Percentiles rank a stretch among this genome's conserved stretches.
These are phyloP conservation scores for Penicillium fuscoglaucum DNA, from an alignment of 2,329 filamentous ascomycete species.

Conservation along the genomic window DNA sequence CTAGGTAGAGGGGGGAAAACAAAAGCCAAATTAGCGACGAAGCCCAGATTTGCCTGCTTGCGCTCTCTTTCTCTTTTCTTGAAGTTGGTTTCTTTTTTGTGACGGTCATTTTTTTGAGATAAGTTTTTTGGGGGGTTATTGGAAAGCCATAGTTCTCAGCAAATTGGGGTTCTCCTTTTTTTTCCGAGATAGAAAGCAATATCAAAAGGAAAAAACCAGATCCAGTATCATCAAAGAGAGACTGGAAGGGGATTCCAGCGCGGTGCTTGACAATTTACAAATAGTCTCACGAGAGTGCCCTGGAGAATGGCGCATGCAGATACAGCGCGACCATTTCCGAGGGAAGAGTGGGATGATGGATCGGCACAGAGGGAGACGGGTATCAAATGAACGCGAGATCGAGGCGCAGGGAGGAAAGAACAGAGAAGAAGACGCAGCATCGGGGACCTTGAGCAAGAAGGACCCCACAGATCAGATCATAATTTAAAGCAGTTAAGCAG, in stretches of 20 bases:
- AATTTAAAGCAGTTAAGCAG: slow-evolving; percentile 55
- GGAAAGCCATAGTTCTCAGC: slow-evolving; percentile 10
- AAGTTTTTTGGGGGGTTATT: neutral
- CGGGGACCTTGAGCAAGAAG: slow-evolving; percentile 23
- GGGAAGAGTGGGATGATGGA: slow-evolving; percentile 20
- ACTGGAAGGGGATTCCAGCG: slow-evolving; percentile 10
- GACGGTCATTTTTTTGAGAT: slow-evolving; percentile 9
- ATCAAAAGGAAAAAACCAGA: slow-evolving; percentile 15
- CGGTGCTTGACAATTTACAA: slow-evolving; percentile 27
- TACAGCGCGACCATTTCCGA: slow-evolving; percentile 11
- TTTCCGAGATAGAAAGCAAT: slow-evolving; percentile 14
- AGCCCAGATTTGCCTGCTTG: slow-evolving; percentile 33
- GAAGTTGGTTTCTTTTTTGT: slow-evolving; percentile 19
- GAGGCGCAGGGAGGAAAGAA: slow-evolving; percentile 27
- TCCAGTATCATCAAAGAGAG: slow-evolving; percentile 18
- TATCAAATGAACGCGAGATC: slow-evolving; percentile 40
- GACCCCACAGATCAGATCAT: slow-evolving; percentile 19
- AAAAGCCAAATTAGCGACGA: slow-evolving; percentile 29
- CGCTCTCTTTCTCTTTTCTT: slow-evolving; percentile 28
- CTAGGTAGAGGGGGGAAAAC: slow-evolving; percentile 37
- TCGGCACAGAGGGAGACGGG: slow-evolving; percentile 34
- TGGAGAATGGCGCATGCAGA: slow-evolving; percentile 6
- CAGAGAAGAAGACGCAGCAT: slow-evolving; percentile 29
- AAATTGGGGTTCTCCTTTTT: slow-evolving; percentile 13
- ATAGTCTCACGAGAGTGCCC: slow-evolving; percentile 17